phyloP scores from a whole-genome alignment of 2,329 filamentous ascomycete species.

The Conoideocrella luteorostrata region DNA sequence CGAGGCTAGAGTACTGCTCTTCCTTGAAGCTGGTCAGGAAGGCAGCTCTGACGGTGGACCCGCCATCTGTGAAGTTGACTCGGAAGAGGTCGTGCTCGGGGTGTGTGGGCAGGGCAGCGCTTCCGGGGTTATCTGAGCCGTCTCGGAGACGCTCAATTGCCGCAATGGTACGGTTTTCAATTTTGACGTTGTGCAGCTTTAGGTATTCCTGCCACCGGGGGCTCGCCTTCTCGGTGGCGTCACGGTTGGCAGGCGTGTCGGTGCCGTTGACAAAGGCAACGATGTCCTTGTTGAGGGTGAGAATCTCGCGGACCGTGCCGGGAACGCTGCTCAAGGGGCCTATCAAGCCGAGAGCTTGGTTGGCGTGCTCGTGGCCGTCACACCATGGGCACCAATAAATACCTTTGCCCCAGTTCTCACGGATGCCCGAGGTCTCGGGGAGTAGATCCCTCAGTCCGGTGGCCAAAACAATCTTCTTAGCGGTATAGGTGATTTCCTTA shows the following conservation, averaged over 20 bases:
- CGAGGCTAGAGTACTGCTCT: conserved; percentile 42
- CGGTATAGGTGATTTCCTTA: conserved; percentile 29
- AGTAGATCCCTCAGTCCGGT: conserved; percentile 51
- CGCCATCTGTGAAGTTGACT: conserved; percentile 43
- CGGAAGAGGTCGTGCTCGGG: conserved; percentile 50
- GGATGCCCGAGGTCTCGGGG: conserved; percentile 47
- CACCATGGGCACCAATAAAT: conserved; percentile 62
- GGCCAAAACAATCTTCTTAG: conserved; percentile 50
- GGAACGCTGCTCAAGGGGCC: conserved; percentile 37
- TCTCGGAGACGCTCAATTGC: conserved; percentile 39
- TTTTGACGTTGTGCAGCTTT: conserved; percentile 38
- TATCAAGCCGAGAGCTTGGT: conserved; percentile 50
- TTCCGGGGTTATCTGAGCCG: conserved; percentile 27
- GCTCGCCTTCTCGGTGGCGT: conserved; percentile 29
- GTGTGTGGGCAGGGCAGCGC: conserved; percentile 35
- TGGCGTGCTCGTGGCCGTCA: conserved; percentile 55
- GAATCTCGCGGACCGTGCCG: conserved; percentile 41
- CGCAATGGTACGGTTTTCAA: conserved; percentile 51
- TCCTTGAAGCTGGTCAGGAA: conserved; percentile 45
- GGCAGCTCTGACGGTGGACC: conserved; percentile 38
- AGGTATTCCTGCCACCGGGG: conserved; percentile 45
- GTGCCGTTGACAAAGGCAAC: conserved; percentile 56
- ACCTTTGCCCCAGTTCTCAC: conserved; percentile 51
- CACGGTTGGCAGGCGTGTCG: conserved; percentile 37
- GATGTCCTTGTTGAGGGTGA: conserved; percentile 49